These are phyloP conservation scores for Coemansia sp. DNA, from an alignment of 192 early-diverging fungal species.

Conservation along the genomic window DNA sequence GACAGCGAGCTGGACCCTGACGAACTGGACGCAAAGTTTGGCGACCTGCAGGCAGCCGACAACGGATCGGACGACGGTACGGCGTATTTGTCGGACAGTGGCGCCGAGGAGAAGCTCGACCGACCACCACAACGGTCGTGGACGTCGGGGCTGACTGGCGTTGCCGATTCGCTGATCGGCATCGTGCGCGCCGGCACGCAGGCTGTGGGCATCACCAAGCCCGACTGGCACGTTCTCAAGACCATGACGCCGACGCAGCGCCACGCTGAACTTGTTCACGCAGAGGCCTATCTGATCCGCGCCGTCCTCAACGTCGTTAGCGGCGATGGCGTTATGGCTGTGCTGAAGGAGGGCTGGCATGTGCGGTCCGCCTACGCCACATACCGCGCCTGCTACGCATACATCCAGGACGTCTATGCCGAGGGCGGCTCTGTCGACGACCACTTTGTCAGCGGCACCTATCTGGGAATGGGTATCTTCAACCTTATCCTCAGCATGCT, in stretches of 20 bases:
- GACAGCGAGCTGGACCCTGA: conserved; percentile 12
- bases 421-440: conserved; percentile 68
- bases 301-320: conserved; percentile 70
- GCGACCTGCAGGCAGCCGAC: conserved; percentile 18
- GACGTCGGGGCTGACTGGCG: conserved; percentile 28
- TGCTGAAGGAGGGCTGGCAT: conserved; percentile 75
- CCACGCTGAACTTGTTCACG: conserved; percentile 72
- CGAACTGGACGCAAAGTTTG: conserved; percentile 23
- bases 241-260: conserved; percentile 34
- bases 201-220: conserved; percentile 33
- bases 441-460: conserved; percentile 77
- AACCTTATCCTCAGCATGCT: conserved; percentile 76
- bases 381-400: conserved; percentile 60
- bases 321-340: conserved; percentile 71
- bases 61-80: background rate
- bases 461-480: conserved; percentile 74
- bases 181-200: conserved; percentile 39
- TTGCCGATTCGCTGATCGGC: conserved; percentile 44
- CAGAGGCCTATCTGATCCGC: conserved; percentile 72
- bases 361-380: conserved; percentile 67
- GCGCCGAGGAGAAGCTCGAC: background rate
- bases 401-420: conserved; percentile 51
- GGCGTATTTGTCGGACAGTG: background rate
- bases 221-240: conserved; percentile 32
- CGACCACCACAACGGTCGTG: conserved; percentile 27